Evolutionary conservation across 1,139 yeast genomes (phyloP), one percentile per base, ranked within the genome.

Genomic region (Suhomyces ambrosiae): DNA sequence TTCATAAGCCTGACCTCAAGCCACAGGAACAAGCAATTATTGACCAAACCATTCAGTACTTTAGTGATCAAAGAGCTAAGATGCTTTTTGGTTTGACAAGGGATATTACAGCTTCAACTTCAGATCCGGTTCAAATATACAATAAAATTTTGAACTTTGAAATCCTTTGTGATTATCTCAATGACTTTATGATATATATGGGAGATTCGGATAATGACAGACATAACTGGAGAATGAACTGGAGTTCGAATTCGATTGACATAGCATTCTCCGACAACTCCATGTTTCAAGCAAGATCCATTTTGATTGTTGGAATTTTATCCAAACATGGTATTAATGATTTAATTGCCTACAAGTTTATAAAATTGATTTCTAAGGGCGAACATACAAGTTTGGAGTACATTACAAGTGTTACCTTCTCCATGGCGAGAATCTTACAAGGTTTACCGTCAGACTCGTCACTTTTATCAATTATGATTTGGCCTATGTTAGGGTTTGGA

Each of bases 21-120:
- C 62, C 53, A 1, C 60, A 55, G 2, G 79, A 79, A 39, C 67
- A 65, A 40, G 50, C 56, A 2, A 61, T 68, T 7, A 69, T 87
- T 11, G 73, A 73, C 38, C 65, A 68, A 1, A 72, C 85, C 1
- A 76, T 86, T 47, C 69, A 65, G 4, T 77, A 76, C 37, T 74
- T 87, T 45, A 79, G 86, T 38, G 80, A 86, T 8, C 87, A 85
- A 38, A 74, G 90, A 53, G 83, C 86, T 3, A 80, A 79, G 49
- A 76, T 86, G 70, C 65, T 86, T 44, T 86, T 86, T 63, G 96
- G 96, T 0, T 67, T 86, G 45, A 80, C 82, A n/a, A 79, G 88
- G 49, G 90, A 83, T 27, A 24, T 67, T 65, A 18, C 72, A 12
- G 33, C 55, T 4, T 42, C 49, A 1, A 46, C 53, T 3, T 47